Evolutionary conservation across 2,329 filamentous ascomycete species (phyloP).

Genomic region (Botrytis sinoallii): DNA sequence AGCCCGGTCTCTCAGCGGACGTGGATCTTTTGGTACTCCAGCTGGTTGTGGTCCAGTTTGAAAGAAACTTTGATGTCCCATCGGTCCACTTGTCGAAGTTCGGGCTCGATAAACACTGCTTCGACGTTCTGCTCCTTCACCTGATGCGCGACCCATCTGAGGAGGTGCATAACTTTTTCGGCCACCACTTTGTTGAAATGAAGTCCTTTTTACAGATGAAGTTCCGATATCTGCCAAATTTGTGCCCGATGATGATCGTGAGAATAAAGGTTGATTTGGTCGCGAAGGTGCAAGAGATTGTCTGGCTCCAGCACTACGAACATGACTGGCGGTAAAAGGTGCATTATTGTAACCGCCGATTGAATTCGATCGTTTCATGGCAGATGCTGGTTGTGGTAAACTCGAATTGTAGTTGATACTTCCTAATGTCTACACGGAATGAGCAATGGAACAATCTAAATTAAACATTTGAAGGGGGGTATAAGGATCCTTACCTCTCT

Average conservation of each 20-base stretch:
- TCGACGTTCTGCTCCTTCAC: constrained; percentile 56
- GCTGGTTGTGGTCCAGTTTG: constrained; percentile 78
- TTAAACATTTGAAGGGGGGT: constrained; percentile 3
- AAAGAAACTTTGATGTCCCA: constrained; percentile 89
- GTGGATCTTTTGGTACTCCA: constrained; percentile 80
- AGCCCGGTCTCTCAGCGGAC: constrained; percentile 75
- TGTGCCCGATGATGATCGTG: constrained; percentile 76
- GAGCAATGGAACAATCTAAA: constrained; percentile 4
- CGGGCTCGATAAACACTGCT: constrained; percentile 80
- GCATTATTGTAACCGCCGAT: constrained; percentile 62
- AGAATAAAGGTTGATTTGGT: constrained; percentile 83
- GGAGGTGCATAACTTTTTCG: constrained; percentile 59
- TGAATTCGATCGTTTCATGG: constrained; percentile 89
- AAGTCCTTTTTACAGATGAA: constrained; percentile 80
- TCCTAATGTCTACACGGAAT: constrained; percentile 68
- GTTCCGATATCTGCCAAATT: constrained; percentile 78
- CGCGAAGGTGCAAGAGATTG: constrained; percentile 82
- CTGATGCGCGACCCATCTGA: constrained; percentile 33
- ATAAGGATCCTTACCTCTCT: constrained; percentile 66
- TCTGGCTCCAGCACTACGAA: constrained; percentile 73
- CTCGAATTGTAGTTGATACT: constrained; percentile 77
- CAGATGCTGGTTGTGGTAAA: constrained; percentile 87
- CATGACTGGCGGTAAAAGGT: constrained; percentile 68
- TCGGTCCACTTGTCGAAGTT: constrained; percentile 65
- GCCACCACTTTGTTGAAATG: constrained; percentile 63